Conservation (phyloP, 2,329 filamentous ascomycete species). For the Ceratocystiopsis sp. region DNA sequence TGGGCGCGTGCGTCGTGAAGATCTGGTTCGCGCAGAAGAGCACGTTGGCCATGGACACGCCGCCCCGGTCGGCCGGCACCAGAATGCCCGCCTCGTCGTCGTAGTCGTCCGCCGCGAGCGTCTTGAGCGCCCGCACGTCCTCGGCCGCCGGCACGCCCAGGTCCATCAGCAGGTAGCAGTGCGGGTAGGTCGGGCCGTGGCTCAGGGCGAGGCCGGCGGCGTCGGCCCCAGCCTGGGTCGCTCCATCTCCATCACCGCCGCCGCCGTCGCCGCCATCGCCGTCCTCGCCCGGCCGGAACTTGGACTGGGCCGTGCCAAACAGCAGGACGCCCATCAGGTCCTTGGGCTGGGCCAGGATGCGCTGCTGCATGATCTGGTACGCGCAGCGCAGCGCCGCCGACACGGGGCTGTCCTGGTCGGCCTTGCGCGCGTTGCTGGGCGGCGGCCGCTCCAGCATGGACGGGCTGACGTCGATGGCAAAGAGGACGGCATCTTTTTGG, state of each 20-base stretch:
- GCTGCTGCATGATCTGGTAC: conserved; percentile 90
- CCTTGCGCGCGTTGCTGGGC: conserved; percentile 56
- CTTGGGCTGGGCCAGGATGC: conserved; percentile 89
- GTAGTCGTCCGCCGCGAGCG: conserved; percentile 55
- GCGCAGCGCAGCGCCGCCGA: conserved; percentile 84
- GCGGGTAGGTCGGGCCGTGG: conserved; percentile 53
- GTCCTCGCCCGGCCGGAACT: conserved; percentile 36
- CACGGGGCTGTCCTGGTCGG: conserved; percentile 59
- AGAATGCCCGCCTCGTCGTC: conserved; percentile 54
- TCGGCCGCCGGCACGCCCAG: conserved; percentile 73
- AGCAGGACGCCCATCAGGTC: conserved; percentile 95
- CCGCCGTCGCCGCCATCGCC: not conserved
- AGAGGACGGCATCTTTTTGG: conserved; percentile 93
- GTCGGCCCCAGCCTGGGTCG: conserved; percentile 24
- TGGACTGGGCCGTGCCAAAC: conserved; percentile 76
- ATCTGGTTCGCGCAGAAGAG: conserved; percentile 93
- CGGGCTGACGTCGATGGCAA: conserved; percentile 80
- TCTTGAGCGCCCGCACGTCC: conserved; percentile 67
- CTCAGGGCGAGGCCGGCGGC: not conserved
- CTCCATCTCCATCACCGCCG: not conserved
- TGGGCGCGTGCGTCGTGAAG: conserved; percentile 86
- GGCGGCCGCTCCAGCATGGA: conserved; percentile 66
- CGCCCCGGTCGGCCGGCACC: conserved; percentile 28
- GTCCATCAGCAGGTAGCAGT: conserved; percentile 84
- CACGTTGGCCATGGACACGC: conserved; percentile 67